Conservation (phyloP, 257 asterid genomes). For the Salvia hispanica region DNA sequence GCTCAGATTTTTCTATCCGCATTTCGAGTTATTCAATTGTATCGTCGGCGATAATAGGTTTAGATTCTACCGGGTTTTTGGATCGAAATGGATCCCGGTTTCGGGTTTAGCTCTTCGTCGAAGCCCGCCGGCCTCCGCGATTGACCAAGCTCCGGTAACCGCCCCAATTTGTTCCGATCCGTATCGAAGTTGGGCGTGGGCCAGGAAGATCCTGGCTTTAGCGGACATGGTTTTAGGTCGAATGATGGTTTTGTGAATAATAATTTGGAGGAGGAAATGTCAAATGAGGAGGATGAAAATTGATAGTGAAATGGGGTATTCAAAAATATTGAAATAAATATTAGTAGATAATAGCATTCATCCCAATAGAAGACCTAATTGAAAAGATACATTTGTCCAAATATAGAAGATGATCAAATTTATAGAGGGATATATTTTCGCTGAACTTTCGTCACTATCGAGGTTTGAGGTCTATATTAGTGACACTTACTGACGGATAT, state of each 20-base stretch:
- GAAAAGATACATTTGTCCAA: too few species aligned
- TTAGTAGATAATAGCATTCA: too few species aligned
- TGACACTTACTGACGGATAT: too few species aligned
- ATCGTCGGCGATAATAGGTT: conserved; percentile 1
- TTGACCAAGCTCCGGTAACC: conserved; percentile 56
- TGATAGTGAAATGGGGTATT: conserved; percentile 35
- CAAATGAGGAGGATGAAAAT: conserved; percentile 52
- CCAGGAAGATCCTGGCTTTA: conserved; percentile 31
- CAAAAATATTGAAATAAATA: neutral
- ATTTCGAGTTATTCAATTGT: conserved; percentile 28
- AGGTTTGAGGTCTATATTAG: too few species aligned
- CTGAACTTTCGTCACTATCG: too few species aligned
- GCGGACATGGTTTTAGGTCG: conserved; percentile 42
- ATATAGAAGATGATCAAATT: too few species aligned
- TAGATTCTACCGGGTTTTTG: conserved; percentile 4
- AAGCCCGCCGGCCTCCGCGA: conserved; percentile 57
- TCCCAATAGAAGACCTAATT: too few species aligned
- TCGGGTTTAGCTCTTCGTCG: conserved; percentile 59
- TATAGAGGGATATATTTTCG: too few species aligned
- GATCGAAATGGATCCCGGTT: conserved; percentile 65
- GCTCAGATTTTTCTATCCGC: conserved; percentile 46
- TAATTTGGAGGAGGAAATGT: conserved; percentile 45
- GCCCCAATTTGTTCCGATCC: conserved; percentile 49
- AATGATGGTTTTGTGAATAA: conserved; percentile 29
- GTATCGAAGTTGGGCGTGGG: conserved; percentile 33